Evolutionary conservation across 2,329 filamentous ascomycete genomes (phyloP), one percentile per base, ranked within the genome.

Genomic region (Verticillium zaregamsianum): DNA sequence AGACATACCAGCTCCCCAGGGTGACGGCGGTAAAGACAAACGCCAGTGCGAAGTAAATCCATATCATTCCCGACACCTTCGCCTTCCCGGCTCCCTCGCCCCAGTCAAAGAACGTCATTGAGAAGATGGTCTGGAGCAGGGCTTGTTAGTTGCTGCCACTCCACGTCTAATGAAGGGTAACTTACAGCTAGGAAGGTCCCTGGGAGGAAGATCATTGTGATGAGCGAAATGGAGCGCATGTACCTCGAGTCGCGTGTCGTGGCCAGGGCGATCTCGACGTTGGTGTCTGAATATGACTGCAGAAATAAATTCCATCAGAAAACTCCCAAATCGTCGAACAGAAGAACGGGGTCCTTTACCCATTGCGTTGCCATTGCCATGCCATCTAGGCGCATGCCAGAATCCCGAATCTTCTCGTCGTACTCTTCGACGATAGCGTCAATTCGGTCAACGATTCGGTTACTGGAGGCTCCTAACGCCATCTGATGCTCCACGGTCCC

Each of bases 321-420:
- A 20, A 55, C 56, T 59, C 2, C 9, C 6, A 45, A 3, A 17
- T 35, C 17, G 15, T 12, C n/a, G 25, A 45, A 5, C 20, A 7
- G 32, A 33, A 25, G 20, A 14, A 55, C n/a, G 35, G 9, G 39
- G 58, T 17, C 32, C 11, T 55, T 45, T 66, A 73, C 73, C 71
- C 70, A 73, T 69, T 75, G 71, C 3, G 70, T 74, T 15, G 72
- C 68, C 68, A 75, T 72, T 7, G 68, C 66, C 71, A 75, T 74
- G 3, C 71, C 72, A 15, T 74, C 72, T 1, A 75, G 55, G n/a
- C 71, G 65, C 71, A 74, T 74, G 0, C 67, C 68, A 35, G 71
- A 74, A 7, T 74, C 71, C 37, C 68, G 61, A 3, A 73, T 71
- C 55, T 70, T 72, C 1, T 72, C 69, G 1, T 73, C 69, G 28